Base-by-base conservation (phyloP, 2,329 filamentous ascomycete genomes). In the Triangularia verruculosa region DNA sequence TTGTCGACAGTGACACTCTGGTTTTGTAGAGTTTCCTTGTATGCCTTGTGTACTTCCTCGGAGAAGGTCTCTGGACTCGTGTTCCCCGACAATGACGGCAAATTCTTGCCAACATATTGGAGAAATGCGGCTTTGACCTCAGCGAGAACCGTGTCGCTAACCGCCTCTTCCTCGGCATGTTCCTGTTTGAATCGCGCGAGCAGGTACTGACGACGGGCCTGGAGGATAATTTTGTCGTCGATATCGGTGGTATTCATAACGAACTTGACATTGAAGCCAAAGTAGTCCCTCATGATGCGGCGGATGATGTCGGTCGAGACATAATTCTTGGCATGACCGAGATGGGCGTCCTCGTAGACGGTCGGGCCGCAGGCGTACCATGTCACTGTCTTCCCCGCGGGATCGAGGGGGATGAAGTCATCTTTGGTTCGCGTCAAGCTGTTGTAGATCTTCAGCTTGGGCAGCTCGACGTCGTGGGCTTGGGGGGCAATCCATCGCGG, bases 231-330 rank as follows among this genome's bases (percentile, higher is more conserved):
- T 78, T 87, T 87, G 73, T 87, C 85, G 69, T 90, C 88, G 22
- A 90, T 80, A 71, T 90, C 89, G 47, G 89, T 92, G 59, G 91
- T 89, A 75, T 92, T 92, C 85, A 91, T 90, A 62, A 92, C 87
- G 75, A 92, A 92, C 61, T 84, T 81, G 62, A 92, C 82, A 51
- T 89, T 78, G 74, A 87, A 92, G 61, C 84, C 83, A 73, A 92
- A 91, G 75, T 92, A 91, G 73, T 90, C 84, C 65, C 80, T 76
- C 76, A 92, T 77, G 68, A 92, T 87, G 69, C 89, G 83, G 62
- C 89, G 83, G 67, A 92, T 84, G 65, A 92, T 90, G 75, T 92
- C 90, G 34, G 88, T 91, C 63, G 86, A 88, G 65, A 92, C 88
- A 81, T 92, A 92, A 76, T 92, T 92, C 67, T 89, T 81, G 32